Evolutionary conservation across 331 rosid species (phyloP).

Genomic region (Rosa hybrid): DNA sequence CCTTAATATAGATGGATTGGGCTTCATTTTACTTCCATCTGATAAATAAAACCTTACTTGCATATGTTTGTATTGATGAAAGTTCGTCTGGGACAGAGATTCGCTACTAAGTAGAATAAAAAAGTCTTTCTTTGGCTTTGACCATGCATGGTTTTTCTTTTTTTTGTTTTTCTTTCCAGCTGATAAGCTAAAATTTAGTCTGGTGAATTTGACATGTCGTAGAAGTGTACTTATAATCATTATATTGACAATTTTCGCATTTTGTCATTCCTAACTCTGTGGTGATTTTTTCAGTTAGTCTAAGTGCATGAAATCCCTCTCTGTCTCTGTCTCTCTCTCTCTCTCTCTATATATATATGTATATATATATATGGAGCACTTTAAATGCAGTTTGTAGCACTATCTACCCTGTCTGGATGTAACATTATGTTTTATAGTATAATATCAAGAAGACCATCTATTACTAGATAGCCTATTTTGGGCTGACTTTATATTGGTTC

Average conservation of each 20-base stretch:
- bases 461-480: background rate
- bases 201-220: slow-evolving; percentile 2
- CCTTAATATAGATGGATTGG: no score
- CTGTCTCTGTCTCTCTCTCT: no score
- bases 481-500: background rate
- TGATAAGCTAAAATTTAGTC: slow-evolving; percentile 3
- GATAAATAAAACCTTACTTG: background rate
- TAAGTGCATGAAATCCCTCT: no score
- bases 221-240: background rate
- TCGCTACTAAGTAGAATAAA: background rate
- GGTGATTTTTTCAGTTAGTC: background rate
- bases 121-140: background rate
- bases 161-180: background rate
- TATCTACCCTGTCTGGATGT: no score
- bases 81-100: background rate
- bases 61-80: background rate
- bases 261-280: background rate
- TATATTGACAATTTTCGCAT: background rate
- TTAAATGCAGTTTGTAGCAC: no score
- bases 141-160: background rate
- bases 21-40: background rate
- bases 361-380: no score
- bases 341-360: no score
- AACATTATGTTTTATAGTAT: no score
- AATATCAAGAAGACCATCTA: background rate